Percentiles rank a stretch among this genome's conserved stretches.
phyloP scores from a whole-genome alignment of 2,329 filamentous ascomycete genomes.

The Sordariomycetes sp. region DNA sequence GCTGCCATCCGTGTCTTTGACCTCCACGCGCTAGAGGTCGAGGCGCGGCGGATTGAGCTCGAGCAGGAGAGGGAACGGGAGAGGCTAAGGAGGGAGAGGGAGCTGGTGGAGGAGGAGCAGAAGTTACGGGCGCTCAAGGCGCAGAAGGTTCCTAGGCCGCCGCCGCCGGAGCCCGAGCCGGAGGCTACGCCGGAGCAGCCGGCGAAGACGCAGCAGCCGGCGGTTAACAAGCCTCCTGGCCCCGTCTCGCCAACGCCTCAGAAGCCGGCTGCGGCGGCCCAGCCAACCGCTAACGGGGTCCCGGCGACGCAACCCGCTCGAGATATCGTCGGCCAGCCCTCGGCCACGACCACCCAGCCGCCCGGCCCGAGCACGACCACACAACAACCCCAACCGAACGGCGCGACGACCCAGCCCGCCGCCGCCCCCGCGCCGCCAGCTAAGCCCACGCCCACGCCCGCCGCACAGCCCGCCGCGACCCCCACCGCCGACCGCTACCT shows the following conservation, averaged over 20 bases:
- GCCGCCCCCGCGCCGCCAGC: not conserved
- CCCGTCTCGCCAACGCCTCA: slow-evolving; percentile 5
- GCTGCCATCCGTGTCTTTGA: slow-evolving; percentile 33
- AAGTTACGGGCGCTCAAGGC: slow-evolving; percentile 31
- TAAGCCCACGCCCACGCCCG: slow-evolving; percentile 1
- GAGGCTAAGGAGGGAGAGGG: slow-evolving; percentile 28
- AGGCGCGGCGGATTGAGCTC: slow-evolving; percentile 26
- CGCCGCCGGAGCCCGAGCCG: slow-evolving; percentile 13
- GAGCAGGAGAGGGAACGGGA: slow-evolving; percentile 32
- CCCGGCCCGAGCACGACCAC: not conserved
- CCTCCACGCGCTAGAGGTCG: slow-evolving; percentile 30
- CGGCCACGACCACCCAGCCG: not conserved
- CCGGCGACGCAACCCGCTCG: not conserved
- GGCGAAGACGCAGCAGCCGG: slow-evolving; percentile 7
- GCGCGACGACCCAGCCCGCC: slow-evolving; percentile 1
- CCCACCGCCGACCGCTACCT: slow-evolving; percentile 25
- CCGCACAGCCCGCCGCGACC: slow-evolving; percentile 1
- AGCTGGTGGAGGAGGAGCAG: slow-evolving; percentile 30
- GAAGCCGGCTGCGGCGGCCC: not conserved
- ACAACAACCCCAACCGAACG: slow-evolving; percentile 1
- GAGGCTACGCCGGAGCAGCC: slow-evolving; percentile 5
- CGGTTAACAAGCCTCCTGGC: slow-evolving; percentile 9
- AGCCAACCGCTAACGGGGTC: not conserved
- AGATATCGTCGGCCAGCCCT: not conserved
- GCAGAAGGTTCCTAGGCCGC: slow-evolving; percentile 28